Conservation (phyloP, 345 rosid species). For the Lepidium aucheri region DNA sequence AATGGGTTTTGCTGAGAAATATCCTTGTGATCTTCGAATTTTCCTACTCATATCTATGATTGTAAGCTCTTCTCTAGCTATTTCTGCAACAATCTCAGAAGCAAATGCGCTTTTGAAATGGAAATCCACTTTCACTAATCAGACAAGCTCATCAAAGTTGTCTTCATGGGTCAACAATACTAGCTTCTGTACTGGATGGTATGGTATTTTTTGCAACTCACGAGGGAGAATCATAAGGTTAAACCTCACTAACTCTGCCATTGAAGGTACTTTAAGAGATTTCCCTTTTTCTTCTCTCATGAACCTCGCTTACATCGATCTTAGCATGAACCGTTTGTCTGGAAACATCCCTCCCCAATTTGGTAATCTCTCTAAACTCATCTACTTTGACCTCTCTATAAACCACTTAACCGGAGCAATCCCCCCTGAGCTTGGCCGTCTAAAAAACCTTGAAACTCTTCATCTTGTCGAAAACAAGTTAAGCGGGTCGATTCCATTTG, state of each 20-base stretch:
- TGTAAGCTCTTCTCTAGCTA: not conserved
- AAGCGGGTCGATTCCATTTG: conserved; percentile 25
- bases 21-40: not conserved
- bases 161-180: conserved; percentile 2
- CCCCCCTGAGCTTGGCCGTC: conserved; percentile 25
- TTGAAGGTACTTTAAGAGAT: conserved; percentile 19
- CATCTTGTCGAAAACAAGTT: conserved; percentile 21
- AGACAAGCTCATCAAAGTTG: conserved; percentile 6
- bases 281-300: conserved; percentile 10
- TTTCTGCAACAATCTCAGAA: conserved; percentile 4
- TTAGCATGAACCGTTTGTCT: conserved; percentile 18
- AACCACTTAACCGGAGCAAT: conserved; percentile 22
- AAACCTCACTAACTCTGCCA: conserved; percentile 18
- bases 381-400: conserved; percentile 21
- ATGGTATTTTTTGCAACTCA: conserved; percentile 24
- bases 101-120: conserved; percentile 22
- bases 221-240: conserved; percentile 12
- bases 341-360: conserved; percentile 29
- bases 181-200: conserved; percentile 24
- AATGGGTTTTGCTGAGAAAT: not conserved
- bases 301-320: conserved; percentile 16
- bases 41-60: not conserved
- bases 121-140: conserved; percentile 17
- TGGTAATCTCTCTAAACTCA: conserved; percentile 26
- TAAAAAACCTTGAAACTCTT: conserved; percentile 18